These are phyloP conservation scores for Knufia fluminis DNA, from an alignment of 2,329 filamentous ascomycete genomes.

Conservation along the genomic window DNA sequence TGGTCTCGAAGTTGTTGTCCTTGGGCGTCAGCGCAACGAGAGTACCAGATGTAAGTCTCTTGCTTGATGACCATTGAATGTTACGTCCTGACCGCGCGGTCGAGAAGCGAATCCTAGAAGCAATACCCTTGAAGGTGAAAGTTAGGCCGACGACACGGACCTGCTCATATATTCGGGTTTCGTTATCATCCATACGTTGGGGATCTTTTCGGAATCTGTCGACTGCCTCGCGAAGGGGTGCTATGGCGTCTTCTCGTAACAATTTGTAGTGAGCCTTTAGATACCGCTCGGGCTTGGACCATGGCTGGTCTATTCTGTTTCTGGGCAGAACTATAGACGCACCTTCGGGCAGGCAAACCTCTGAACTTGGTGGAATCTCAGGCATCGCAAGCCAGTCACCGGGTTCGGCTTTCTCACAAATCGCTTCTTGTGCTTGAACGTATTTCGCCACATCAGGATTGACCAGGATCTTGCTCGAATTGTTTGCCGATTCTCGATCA, in stretches of 20 bases:
- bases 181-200: conserved; percentile 46
- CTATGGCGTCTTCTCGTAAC: conserved; percentile 63
- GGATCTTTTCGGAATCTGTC: conserved; percentile 45
- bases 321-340: conserved; percentile 32
- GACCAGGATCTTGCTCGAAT: conserved; percentile 5
- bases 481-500: not conserved
- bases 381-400: conserved; percentile 30
- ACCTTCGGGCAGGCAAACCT: conserved; percentile 28
- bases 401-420: conserved; percentile 25
- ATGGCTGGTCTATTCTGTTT: conserved; percentile 51
- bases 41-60: conserved; percentile 46
- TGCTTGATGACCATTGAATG: conserved; percentile 59
- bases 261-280: conserved; percentile 66
- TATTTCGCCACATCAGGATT: conserved; percentile 21
- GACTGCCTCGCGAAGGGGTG: conserved; percentile 60
- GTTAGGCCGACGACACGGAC: conserved; percentile 59
- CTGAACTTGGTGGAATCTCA: conserved; percentile 33
- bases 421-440: conserved; percentile 23
- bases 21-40: conserved; percentile 47
- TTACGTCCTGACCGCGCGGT: conserved; percentile 54
- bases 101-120: conserved; percentile 62
- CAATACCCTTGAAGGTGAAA: conserved; percentile 53
- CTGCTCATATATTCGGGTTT: conserved; percentile 61
- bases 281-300: conserved; percentile 55
- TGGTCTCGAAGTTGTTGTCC: conserved; percentile 51